A percentile compares a stretch with the other conserved stretches of the same genome.
Evolutionary conservation across 2,329 filamentous ascomycete species (phyloP).

Genomic region (Neodidymelliopsis sp.): DNA sequence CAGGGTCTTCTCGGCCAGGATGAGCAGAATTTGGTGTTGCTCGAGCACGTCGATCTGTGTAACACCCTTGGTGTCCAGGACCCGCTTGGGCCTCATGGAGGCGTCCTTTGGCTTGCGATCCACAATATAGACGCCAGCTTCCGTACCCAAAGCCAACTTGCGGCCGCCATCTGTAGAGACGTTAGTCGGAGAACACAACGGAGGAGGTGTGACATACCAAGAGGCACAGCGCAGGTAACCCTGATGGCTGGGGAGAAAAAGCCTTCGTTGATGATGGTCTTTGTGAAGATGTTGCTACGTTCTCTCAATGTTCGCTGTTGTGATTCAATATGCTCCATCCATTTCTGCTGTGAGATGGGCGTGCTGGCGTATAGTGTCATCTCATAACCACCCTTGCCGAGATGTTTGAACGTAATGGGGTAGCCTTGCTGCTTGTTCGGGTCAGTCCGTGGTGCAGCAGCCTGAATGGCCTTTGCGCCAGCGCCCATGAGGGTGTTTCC

Average conservation of each 20-base stretch:
- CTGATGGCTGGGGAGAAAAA: constrained; percentile 90
- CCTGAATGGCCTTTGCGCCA: constrained; percentile 58
- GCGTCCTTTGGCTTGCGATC: constrained; percentile 89
- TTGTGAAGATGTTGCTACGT: constrained; percentile 73
- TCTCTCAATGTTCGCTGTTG: constrained; percentile 88
- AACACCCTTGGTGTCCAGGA: constrained; percentile 85
- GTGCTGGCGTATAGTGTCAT: constrained; percentile 87
- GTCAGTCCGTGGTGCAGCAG: constrained; percentile 48
- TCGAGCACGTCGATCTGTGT: constrained; percentile 97
- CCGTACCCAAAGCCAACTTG: constrained; percentile 93
- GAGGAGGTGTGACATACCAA: constrained; percentile 65
- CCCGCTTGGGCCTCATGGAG: constrained; percentile 75
- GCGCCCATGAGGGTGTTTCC: constrained; percentile 70
- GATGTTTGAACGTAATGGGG: constrained; percentile 94
- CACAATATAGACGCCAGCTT: constrained; percentile 89
- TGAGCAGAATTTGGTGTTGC: constrained; percentile 89
- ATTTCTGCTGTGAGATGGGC: constrained; percentile 88
- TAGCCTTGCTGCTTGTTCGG: constrained; percentile 73
- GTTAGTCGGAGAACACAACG: constrained; percentile 23
- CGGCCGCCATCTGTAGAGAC: constrained; percentile 78
- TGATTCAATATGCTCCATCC: constrained; percentile 92
- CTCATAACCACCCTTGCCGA: constrained; percentile 95
- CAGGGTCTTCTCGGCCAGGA: constrained; percentile 91
- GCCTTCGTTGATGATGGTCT: constrained; percentile 76
- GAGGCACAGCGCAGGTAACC: constrained; percentile 93